A percentile compares a stretch with the other conserved stretches of the same genome.
Evolutionary conservation across 208 protist genomes (phyloP).

Genomic region (Crithidia acanthocephali): DNA sequence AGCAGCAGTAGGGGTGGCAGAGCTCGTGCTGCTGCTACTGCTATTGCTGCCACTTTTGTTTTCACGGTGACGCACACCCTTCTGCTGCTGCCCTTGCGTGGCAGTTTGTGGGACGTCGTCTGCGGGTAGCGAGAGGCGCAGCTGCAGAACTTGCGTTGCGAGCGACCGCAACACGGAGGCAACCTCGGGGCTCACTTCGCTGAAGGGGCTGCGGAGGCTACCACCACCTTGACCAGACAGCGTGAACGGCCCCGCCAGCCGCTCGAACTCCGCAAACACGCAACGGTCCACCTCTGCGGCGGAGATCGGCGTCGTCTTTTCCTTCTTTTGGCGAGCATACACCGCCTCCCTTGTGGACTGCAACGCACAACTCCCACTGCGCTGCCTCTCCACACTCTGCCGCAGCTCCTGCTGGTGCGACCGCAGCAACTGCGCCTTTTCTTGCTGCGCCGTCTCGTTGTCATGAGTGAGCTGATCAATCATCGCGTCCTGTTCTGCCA

Average conservation of each 20-base stretch:
- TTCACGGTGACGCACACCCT: background rate
- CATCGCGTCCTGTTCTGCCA: conserved; percentile 54
- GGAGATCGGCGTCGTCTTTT: conserved; percentile 22
- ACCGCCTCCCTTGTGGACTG: no score
- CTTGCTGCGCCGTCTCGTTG: conserved; percentile 37
- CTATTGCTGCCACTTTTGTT: no score
- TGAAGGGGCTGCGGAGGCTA: conserved; percentile 7
- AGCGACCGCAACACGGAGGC: conserved; percentile 47
- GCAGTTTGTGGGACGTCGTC: background rate
- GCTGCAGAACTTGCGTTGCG: conserved; percentile 49
- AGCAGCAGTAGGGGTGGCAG: no score
- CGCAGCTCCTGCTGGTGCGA: conserved; percentile 45
- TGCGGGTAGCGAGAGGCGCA: conserved; percentile 7
- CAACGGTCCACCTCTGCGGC: conserved; percentile 20
- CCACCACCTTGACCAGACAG: background rate
- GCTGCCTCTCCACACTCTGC: background rate
- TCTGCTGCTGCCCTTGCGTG: background rate
- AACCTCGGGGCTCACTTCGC: conserved; percentile 28
- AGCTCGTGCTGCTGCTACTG: no score
- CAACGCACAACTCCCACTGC: background rate
- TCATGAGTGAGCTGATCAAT: conserved; percentile 41
- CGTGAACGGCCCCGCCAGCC: background rate
- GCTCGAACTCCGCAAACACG: conserved; percentile 16
- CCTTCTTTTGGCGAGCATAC: no score
- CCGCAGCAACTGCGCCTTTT: conserved; percentile 30